Evolutionary conservation across 2,329 filamentous ascomycete genomes (phyloP).

Genomic region (Ascochyta clinopodiicola): DNA sequence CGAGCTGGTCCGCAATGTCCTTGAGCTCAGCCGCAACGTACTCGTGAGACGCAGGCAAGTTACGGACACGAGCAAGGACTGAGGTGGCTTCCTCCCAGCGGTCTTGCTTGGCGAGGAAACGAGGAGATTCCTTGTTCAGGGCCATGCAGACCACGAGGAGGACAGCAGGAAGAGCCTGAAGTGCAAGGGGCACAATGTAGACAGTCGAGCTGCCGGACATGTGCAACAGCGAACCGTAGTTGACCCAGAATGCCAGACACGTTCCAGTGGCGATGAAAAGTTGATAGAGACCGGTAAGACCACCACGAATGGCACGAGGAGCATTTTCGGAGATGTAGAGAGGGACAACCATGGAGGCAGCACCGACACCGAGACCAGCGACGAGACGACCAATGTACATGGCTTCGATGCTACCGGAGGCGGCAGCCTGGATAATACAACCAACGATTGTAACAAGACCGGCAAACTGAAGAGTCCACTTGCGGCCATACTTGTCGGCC

Average conservation of each 20-base stretch:
- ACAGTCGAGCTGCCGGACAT: conserved; percentile 56
- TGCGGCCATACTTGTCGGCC: conserved; percentile 64
- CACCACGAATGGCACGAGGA: conserved; percentile 65
- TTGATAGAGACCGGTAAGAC: conserved; percentile 66
- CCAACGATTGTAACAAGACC: conserved; percentile 66
- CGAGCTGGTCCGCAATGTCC: conserved; percentile 49
- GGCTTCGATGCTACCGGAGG: conserved; percentile 64
- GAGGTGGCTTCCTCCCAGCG: conserved; percentile 69
- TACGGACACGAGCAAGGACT: conserved; percentile 64
- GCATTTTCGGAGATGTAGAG: conserved; percentile 68
- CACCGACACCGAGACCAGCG: conserved; percentile 60
- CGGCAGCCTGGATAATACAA: conserved; percentile 68
- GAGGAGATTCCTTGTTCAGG: conserved; percentile 69
- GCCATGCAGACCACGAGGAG: conserved; percentile 67
- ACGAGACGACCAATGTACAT: conserved; percentile 71
- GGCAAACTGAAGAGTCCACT: conserved; percentile 61
- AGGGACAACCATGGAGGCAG: conserved; percentile 64
- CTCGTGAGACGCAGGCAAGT: conserved; percentile 51
- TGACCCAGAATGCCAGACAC: conserved; percentile 62
- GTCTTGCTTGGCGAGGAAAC: conserved; percentile 72
- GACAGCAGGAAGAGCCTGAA: conserved; percentile 69
- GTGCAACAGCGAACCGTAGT: conserved; percentile 59
- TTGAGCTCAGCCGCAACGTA: conserved; percentile 48
- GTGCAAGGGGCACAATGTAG: conserved; percentile 68
- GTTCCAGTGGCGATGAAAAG: conserved; percentile 62